Conservation (phyloP, 345 rosid genomes). For the Moricandia moricandioides region DNA sequence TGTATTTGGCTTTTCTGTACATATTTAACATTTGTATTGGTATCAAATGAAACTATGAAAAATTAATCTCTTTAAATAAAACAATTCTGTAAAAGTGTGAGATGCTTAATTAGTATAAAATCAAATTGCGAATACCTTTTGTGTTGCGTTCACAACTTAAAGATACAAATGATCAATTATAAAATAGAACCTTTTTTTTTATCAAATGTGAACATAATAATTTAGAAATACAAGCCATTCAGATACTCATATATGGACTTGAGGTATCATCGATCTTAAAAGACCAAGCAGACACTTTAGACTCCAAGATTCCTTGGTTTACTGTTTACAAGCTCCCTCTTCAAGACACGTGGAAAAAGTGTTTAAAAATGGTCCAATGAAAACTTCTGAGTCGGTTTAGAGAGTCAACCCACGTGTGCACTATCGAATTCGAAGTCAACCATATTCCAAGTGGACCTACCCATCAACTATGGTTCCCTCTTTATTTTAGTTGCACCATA, state of each 20-base stretch:
- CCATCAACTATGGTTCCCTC: constrained; percentile 10
- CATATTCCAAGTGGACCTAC: constrained; percentile 23
- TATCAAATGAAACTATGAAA: neutral
- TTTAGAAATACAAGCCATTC: neutral
- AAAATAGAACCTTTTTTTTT: neutral
- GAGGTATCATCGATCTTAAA: neutral
- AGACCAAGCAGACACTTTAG: constrained; percentile 13
- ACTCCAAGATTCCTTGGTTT: neutral
- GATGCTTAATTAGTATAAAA: neutral
- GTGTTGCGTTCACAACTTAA: constrained; percentile 15
- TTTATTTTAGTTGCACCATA: constrained; percentile 10
- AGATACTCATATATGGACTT: neutral
- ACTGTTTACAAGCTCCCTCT: neutral
- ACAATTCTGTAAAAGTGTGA: neutral
- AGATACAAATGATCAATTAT: neutral
- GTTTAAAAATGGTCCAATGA: constrained; percentile 17
- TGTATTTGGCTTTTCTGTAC: neutral
- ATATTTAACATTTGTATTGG: neutral
- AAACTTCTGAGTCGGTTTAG: constrained; percentile 19
- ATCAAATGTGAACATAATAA: neutral
- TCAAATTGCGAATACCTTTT: neutral
- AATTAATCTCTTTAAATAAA: neutral
- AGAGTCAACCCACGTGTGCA: constrained; percentile 39
- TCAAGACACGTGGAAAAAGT: neutral
- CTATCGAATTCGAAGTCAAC: constrained; percentile 5